Evolutionary conservation across 1,139 yeast species (phyloP), one percentile per base, ranked within the genome.

Genomic region (Diutina ranongensis): DNA sequence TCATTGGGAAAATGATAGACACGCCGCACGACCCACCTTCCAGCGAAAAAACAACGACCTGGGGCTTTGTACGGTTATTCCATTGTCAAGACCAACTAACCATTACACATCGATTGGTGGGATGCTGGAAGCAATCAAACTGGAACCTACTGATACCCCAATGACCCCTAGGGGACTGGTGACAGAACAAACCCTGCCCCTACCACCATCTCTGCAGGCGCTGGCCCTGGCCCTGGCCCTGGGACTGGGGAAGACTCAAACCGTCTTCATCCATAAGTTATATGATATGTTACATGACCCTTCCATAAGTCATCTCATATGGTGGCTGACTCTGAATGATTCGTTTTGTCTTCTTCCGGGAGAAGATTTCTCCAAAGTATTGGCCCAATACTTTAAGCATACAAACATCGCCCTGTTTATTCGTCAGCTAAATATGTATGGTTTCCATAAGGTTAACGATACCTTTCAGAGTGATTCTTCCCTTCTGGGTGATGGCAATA

Each of bases 331-430:
- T 1, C 52, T 65, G 25, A 64, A 64, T 40, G 71, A 67, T 47
- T 67, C 74, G 3, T 74, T 74, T 50, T 67, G 63, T 48, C 57
- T 70, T 9, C 55, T 63, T 25, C 74, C 74, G 2, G 76, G 76
- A 42, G 83, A 80, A 52, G 80, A 78, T 47, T 80, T 82, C 51
- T 75, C 83, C 47, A 69, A 72, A 54, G 75, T 78, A 22, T 63
- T 83, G 51, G 74, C 83, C 45, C 75, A 71, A 46, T 83, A 80
- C 60, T 83, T 83, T 63, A 83, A 83, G 57, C 92, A 83, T 58
- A 80, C 86, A 38, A 83, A 83, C 56, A 81, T 82, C 46, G 85
- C 89, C 1, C 78, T 85, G n/a, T 83, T 83, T 59, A 84, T 83
- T 25, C 71, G 92, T 28, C 56, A 53, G 47, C 48, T 53, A 36